A percentile compares a stretch with the other conserved stretches of the same genome.
Evolutionary conservation across 2,329 filamentous ascomycete genomes (phyloP).

Genomic region (Metarhizium guizhouense): DNA sequence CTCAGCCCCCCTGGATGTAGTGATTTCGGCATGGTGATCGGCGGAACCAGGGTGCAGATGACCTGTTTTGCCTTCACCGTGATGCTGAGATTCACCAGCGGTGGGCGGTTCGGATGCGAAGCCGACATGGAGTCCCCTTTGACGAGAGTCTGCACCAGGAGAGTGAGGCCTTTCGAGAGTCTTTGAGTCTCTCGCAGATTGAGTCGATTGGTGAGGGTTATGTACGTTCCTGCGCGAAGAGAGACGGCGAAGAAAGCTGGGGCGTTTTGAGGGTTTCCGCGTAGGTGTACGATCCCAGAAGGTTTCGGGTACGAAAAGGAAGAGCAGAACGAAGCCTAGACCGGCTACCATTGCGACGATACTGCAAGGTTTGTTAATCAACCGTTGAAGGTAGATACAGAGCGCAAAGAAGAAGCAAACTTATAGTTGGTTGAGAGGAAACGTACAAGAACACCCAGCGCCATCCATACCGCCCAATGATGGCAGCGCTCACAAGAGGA

Average conservation of each 20-base stretch:
- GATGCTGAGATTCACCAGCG: not conserved
- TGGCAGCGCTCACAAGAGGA: constrained; percentile 74
- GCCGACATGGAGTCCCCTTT: constrained; percentile 21
- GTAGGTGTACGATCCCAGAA: constrained; percentile 84
- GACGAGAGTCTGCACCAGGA: constrained; percentile 12
- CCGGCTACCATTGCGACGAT: constrained; percentile 75
- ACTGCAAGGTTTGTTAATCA: constrained; percentile 32
- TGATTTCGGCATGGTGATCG: constrained; percentile 49
- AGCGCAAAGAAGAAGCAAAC: not conserved
- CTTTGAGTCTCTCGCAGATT: constrained; percentile 3
- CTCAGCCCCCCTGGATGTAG: constrained; percentile 14
- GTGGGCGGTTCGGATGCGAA: constrained; percentile 15
- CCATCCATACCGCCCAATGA: constrained; percentile 74
- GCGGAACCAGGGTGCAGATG: not conserved
- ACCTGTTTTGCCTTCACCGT: constrained; percentile 7
- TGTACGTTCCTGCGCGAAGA: constrained; percentile 31
- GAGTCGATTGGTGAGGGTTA: not conserved
- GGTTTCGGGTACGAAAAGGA: constrained; percentile 88
- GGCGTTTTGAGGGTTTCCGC: constrained; percentile 28
- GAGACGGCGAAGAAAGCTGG: constrained; percentile 37
- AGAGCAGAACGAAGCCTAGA: constrained; percentile 61
- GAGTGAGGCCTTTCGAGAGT: constrained; percentile 9
- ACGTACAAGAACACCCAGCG: constrained; percentile 81
- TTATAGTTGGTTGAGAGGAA: not conserved
- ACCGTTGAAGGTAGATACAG: not conserved